These are phyloP conservation scores for Yamadazyma buinensis DNA, from an alignment of 1,139 yeast genomes.

Conservation along the genomic window DNA sequence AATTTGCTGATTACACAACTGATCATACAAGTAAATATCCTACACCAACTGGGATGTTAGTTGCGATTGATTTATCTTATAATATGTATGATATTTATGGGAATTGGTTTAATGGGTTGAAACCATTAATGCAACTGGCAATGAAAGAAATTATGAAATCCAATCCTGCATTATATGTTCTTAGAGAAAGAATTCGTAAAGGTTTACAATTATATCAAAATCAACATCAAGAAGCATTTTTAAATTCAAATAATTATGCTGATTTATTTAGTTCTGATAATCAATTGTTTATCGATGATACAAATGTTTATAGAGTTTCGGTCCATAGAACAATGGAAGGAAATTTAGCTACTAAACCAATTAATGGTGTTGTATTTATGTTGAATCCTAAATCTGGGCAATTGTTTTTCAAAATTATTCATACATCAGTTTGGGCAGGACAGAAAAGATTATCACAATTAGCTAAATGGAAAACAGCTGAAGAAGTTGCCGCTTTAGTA, in stretches of 20 bases:
- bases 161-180: constrained; percentile 87
- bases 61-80: constrained; percentile 91
- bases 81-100: constrained; percentile 97
- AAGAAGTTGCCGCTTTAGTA: constrained; percentile 89
- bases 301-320: constrained; percentile 90
- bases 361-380: constrained; percentile 90
- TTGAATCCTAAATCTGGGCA: constrained; percentile 90
- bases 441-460: constrained; percentile 91
- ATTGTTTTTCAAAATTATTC: constrained; percentile 81
- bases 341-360: constrained; percentile 85
- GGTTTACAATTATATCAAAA: constrained; percentile 92
- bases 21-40: constrained; percentile 87
- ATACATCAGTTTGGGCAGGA: constrained; percentile 96
- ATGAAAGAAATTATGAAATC: constrained; percentile 94
- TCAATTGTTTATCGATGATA: constrained; percentile 85
- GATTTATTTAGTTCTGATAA: constrained; percentile 83
- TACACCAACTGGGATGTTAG: constrained; percentile 86
- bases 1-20: constrained; percentile 86
- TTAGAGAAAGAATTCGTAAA: constrained; percentile 90
- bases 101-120: constrained; percentile 95
- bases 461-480: constrained; percentile 98
- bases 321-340: constrained; percentile 94
- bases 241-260: constrained; percentile 85
- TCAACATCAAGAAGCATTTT: constrained; percentile 88
- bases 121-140: constrained; percentile 85